Conservation (phyloP, 345 rosid species). For the Linum trigynum region DNA sequence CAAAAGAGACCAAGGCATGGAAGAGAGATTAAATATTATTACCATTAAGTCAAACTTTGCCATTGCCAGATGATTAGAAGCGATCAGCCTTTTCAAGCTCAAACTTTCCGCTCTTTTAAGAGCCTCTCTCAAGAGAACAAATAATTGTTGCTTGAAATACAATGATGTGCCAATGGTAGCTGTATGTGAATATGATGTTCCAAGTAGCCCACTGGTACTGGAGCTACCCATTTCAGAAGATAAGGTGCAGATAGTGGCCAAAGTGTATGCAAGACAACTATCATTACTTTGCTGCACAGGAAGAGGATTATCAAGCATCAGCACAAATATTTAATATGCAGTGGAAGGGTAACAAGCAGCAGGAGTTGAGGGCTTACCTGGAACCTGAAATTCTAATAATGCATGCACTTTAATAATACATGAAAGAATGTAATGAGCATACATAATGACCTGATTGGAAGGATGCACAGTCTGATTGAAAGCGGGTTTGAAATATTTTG, state of each 20-base stretch:
- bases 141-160: conserved; percentile 82
- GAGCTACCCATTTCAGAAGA: conserved; percentile 79
- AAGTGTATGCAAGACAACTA: conserved; percentile 88
- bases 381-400: not conserved
- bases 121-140: conserved; percentile 74
- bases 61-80: conserved; percentile 90
- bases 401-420: not conserved
- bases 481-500: too few relatives aligned
- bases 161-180: conserved; percentile 51
- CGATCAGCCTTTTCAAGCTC: conserved; percentile 67
- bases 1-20: not conserved
- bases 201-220: conserved; percentile 55
- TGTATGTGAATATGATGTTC: conserved; percentile 64
- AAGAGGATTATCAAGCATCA: conserved; percentile 15
- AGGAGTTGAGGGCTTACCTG: too few relatives aligned
- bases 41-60: conserved; percentile 89
- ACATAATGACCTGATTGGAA: not conserved
- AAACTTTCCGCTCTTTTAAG: conserved; percentile 79
- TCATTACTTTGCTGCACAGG: conserved; percentile 76
- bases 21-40: conserved; percentile 16
- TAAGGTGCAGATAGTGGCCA: conserved; percentile 84
- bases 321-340: not conserved
- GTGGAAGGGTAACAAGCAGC: not conserved
- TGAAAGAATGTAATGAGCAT: not conserved
- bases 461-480: too few relatives aligned